Base-by-base conservation (phyloP, 2,329 filamentous ascomycete genomes). In the Fusarium sp. region DNA sequence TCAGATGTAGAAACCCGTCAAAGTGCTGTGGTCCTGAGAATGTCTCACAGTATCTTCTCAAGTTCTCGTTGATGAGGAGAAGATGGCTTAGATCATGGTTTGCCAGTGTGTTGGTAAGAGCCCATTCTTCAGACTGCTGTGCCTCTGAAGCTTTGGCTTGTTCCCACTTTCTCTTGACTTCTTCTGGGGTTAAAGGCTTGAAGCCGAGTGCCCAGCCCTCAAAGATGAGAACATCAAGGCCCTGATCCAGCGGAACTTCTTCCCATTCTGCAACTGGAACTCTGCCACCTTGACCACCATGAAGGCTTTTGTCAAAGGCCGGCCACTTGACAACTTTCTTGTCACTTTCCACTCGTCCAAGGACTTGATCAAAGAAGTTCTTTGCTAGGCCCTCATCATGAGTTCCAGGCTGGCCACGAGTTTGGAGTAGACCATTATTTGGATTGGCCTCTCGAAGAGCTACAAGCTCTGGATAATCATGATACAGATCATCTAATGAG, bases 171-270 rank as follows among this genome's bases (percentile, higher is more conserved):
- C 55, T n/a, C 2, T 53, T 59, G 11, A 73, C 46, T 3, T 66
- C 64, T 5, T 70, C 58, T 11, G 59, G 26, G 0, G 54, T 63
- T 12, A 75, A 48, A 6, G 69, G 67, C 13, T 70, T 62, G 35
- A 75, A 76, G 2, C 73, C 75, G 5, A 77, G 70, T 23, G 70
- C 74, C 73, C 73, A 76, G 15, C 75, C 73, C 33, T 76, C 75
- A 8, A 76, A 76, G 2, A 76, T 74, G 3, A 76, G 57, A 6
- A 76, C 73, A 12, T 76, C 70, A 0, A 76, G 60, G 11, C 56
- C 48, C 27, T 66, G 10, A 1, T 18, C 48, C 7, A 67, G 44
- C 3, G 60, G 23, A 3, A 76, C 67, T 23, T 71, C 26, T 13
- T 71, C 71, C 75, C 70, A 76, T 0, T 73, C 5, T 1, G 70